Conservation (phyloP, 768 basidiomycete genomes). For the Tulasnella sp. region DNA sequence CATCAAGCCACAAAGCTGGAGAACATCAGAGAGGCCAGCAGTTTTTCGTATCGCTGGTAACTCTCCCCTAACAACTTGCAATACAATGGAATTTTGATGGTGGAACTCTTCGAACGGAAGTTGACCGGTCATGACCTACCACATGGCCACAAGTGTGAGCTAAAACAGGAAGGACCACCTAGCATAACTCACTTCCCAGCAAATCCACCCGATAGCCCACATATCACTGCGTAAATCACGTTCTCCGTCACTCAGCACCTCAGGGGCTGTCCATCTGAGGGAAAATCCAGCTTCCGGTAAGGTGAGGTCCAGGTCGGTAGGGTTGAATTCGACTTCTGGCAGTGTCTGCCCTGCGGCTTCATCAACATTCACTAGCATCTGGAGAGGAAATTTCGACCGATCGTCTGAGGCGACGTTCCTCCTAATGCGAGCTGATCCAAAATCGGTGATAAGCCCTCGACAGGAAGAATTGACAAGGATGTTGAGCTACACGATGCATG, state of each 20-base stretch:
- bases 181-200: background rate
- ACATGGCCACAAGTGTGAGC: background rate
- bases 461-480: no score
- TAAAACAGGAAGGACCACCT: background rate
- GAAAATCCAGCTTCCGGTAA: background rate
- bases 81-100: background rate
- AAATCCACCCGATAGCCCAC: background rate
- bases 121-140: background rate
- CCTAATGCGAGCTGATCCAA: no score
- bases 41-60: background rate
- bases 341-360: no score
- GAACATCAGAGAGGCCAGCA: background rate
- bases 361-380: no score
- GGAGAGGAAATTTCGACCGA: no score
- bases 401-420: no score
- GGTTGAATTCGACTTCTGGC: no score
- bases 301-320: background rate
- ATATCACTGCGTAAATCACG: background rate
- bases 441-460: no score
- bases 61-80: background rate
- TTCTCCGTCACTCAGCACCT: rapidly evolving
- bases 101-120: background rate
- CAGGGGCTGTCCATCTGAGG: background rate
- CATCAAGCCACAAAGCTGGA: background rate
- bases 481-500: no score